Conservation (phyloP, 208 protist genomes). For the Leishmania major region DNA sequence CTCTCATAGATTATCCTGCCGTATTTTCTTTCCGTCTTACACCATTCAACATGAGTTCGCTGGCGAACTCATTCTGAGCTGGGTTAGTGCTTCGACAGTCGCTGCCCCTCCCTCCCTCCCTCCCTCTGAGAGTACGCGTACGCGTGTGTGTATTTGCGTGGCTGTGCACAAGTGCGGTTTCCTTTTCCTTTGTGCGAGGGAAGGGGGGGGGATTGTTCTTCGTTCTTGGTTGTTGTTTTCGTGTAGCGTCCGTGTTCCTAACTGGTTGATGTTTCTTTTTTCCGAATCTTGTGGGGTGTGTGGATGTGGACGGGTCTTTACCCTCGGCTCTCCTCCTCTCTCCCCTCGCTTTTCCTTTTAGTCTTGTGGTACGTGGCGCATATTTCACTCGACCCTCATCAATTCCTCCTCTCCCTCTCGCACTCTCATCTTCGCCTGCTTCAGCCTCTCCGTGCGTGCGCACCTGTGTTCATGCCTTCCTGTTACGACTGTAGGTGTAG, state of each 20-base stretch:
- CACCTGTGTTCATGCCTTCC: neutral
- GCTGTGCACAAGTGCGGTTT: neutral
- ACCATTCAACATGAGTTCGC: neutral
- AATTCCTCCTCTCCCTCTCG: neutral
- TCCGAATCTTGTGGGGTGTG: neutral
- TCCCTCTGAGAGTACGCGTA: neutral
- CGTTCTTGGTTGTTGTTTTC: neutral
- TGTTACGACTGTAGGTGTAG: neutral
- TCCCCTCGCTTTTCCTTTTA: neutral
- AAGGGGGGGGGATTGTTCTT: neutral
- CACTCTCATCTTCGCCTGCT: neutral
- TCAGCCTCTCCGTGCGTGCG: neutral
- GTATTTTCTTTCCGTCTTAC: neutral
- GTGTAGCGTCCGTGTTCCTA: neutral
- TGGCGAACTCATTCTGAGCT: neutral
- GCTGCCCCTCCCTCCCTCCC: neutral
- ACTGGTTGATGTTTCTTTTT: neutral
- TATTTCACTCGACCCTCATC: neutral
- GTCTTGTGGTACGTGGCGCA: no score
- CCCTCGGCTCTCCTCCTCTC: neutral
- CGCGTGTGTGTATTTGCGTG: neutral
- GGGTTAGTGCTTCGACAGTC: neutral
- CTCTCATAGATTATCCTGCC: slow-evolving; percentile 2
- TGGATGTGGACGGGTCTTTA: neutral
- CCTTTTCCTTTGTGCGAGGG: neutral